Evolutionary conservation across 441 rosid species (phyloP).

Genomic region (Pelargonium australe): DNA sequence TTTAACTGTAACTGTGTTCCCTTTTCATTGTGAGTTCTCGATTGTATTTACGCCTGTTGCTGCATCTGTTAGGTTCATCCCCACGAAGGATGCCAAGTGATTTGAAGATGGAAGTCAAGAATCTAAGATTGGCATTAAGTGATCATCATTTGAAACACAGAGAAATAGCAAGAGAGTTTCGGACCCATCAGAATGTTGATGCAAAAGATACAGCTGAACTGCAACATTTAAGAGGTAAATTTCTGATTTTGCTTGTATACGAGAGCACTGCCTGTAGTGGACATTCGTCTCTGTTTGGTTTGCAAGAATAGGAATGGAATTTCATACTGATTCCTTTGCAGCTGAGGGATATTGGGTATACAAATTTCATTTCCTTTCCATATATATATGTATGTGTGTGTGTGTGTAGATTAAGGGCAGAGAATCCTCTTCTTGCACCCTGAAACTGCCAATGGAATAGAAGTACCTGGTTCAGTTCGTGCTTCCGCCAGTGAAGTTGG

Average conservation of each 20-base stretch:
- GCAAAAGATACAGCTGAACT: constrained; percentile 68
- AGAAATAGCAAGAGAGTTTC: constrained; percentile 56
- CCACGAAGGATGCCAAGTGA: constrained; percentile 41
- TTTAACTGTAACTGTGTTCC: neutral
- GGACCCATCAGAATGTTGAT: constrained; percentile 47
- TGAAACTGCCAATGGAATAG: neutral
- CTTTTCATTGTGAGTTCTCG: constrained; percentile 16
- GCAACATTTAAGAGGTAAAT: constrained; percentile 61
- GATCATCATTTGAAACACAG: constrained; percentile 71
- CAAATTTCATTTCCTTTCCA: neutral
- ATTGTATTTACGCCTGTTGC: constrained; percentile 21
- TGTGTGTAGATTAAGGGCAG: too few species aligned
- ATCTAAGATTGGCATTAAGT: constrained; percentile 49
- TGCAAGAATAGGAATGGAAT: neutral
- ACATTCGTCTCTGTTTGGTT: neutral
- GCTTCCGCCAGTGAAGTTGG: neutral
- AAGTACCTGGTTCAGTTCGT: neutral
- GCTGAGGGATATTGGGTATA: neutral
- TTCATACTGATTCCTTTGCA: neutral
- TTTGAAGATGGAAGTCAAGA: constrained; percentile 52
- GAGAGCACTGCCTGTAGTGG: neutral
- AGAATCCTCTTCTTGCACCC: too few species aligned
- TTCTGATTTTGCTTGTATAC: neutral
- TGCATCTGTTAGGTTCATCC: constrained; percentile 45
- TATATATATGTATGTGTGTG: too few species aligned